Evolutionary conservation across 306 rosid genomes (phyloP).

Genomic region (Vigna reflexopilosa): DNA sequence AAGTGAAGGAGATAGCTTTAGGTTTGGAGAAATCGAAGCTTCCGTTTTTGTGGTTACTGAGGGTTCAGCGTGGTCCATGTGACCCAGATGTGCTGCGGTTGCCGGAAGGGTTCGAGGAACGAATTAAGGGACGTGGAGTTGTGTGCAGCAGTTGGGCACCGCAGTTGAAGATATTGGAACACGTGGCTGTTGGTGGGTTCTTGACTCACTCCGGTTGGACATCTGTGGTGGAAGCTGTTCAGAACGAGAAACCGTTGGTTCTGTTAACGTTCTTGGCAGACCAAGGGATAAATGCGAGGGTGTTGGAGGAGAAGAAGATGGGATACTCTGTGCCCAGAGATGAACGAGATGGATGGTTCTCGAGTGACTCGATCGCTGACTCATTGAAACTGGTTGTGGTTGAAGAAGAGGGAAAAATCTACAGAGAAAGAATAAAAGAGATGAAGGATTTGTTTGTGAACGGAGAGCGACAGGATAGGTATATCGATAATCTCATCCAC

Average conservation of each 20-base stretch:
- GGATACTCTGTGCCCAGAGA: slow-evolving; percentile 47
- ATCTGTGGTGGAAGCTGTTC: slow-evolving; percentile 47
- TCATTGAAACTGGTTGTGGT: slow-evolving; percentile 44
- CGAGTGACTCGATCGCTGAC: slow-evolving; percentile 42
- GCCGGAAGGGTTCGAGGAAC: slow-evolving; percentile 60
- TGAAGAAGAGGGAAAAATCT: slow-evolving; percentile 47
- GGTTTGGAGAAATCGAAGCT: slow-evolving; percentile 54
- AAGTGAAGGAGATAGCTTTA: slow-evolving; percentile 52
- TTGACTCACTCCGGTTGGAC: slow-evolving; percentile 65
- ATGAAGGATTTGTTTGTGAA: slow-evolving; percentile 43
- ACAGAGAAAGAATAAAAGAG: slow-evolving; percentile 48
- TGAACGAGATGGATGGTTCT: slow-evolving; percentile 51
- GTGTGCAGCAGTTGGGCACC: slow-evolving; percentile 57
- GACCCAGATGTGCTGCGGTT: slow-evolving; percentile 28
- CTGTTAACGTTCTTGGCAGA: slow-evolving; percentile 37
- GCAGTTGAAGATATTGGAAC: slow-evolving; percentile 52
- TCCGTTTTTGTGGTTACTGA: slow-evolving; percentile 55
- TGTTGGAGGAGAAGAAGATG: slow-evolving; percentile 53
- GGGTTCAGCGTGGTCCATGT: neutral
- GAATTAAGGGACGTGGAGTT: slow-evolving; percentile 47
- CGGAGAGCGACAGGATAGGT: neutral
- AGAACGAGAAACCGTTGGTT: slow-evolving; percentile 41
- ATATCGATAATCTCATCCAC: slow-evolving; percentile 34
- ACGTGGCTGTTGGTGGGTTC: slow-evolving; percentile 51
- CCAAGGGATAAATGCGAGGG: slow-evolving; percentile 45